A percentile compares a stretch with the other conserved stretches of the same genome.
Conservation (phyloP, 2,329 filamentous ascomycete genomes). For the Neonectria sp. region DNA sequence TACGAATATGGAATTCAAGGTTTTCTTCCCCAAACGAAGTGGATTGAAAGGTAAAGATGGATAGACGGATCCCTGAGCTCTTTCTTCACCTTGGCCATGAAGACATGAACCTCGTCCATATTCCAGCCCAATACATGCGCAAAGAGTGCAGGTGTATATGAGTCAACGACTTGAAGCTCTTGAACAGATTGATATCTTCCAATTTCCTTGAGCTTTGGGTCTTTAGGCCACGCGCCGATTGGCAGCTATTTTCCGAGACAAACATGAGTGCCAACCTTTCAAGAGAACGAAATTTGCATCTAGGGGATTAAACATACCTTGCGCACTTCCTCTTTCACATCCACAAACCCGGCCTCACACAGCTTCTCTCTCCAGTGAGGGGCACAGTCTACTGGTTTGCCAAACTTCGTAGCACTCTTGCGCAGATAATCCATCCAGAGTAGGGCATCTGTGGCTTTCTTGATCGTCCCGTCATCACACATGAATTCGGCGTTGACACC, state of each 20-base stretch:
- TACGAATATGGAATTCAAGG: background rate
- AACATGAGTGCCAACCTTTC: background rate
- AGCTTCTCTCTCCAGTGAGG: background rate
- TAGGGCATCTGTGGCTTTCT: conserved; percentile 1
- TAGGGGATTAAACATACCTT: background rate
- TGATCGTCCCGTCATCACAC: conserved; percentile 56
- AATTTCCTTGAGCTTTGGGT: conserved; percentile 14
- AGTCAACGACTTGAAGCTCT: conserved; percentile 9
- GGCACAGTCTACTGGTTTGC: background rate
- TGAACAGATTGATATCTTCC: conserved; percentile 7
- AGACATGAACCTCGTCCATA: conserved; percentile 1
- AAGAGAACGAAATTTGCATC: background rate
- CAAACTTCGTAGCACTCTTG: background rate
- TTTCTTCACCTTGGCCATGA: conserved; percentile 18
- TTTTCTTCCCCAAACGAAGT: conserved; percentile 11
- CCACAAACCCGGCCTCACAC: background rate
- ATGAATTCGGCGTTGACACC: conserved; percentile 50
- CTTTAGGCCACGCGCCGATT: conserved; percentile 9
- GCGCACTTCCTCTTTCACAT: background rate
- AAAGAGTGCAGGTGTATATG: conserved; percentile 14
- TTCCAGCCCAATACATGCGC: conserved; percentile 7
- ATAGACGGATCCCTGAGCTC: conserved; percentile 9
- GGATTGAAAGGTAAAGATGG: conserved; percentile 11
- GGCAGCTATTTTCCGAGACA: background rate
- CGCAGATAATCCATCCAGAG: background rate